A percentile compares a stretch with the other conserved stretches of the same genome.
Conservation (phyloP, 1,139 yeast species). For the Saccharomycopsis phalli region DNA sequence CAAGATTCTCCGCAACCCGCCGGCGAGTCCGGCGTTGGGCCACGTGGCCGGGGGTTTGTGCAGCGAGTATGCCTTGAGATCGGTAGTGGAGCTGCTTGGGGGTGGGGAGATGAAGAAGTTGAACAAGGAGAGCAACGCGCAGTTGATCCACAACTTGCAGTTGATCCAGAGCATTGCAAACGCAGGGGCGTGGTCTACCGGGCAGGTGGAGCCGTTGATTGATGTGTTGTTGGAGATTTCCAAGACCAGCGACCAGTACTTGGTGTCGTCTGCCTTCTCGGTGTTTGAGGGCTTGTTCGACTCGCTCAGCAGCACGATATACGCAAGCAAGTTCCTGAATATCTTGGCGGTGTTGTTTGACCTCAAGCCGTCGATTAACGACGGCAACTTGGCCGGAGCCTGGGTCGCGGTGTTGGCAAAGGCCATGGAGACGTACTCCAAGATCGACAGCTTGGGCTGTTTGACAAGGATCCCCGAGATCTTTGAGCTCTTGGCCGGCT, state of each 20-base stretch:
- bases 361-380: constrained; percentile 73
- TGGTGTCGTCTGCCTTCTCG: constrained; percentile 71
- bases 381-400: constrained; percentile 78
- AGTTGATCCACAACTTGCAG: constrained; percentile 70
- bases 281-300: constrained; percentile 82
- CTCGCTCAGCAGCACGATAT: constrained; percentile 51
- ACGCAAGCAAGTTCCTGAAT: constrained; percentile 50
- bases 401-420: constrained; percentile 95
- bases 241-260: constrained; percentile 73
- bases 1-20: constrained; percentile 56
- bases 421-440: constrained; percentile 63
- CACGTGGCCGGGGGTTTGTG: constrained; percentile 69
- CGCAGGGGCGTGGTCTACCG: constrained; percentile 75
- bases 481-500: constrained; percentile 48
- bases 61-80: constrained; percentile 58
- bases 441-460: constrained; percentile 49
- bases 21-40: constrained; percentile 69
- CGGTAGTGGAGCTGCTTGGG: constrained; percentile 39
- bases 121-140: constrained; percentile 42
- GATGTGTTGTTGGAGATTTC: constrained; percentile 68
- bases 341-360: constrained; percentile 68
- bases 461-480: constrained; percentile 48
- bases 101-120: constrained; percentile 25
- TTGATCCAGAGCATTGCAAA: constrained; percentile 59
- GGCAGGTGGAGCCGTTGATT: constrained; percentile 62